These are phyloP conservation scores for Nakazawaea ambrosiae DNA, from an alignment of 805 yeast genomes.

Conservation along the genomic window DNA sequence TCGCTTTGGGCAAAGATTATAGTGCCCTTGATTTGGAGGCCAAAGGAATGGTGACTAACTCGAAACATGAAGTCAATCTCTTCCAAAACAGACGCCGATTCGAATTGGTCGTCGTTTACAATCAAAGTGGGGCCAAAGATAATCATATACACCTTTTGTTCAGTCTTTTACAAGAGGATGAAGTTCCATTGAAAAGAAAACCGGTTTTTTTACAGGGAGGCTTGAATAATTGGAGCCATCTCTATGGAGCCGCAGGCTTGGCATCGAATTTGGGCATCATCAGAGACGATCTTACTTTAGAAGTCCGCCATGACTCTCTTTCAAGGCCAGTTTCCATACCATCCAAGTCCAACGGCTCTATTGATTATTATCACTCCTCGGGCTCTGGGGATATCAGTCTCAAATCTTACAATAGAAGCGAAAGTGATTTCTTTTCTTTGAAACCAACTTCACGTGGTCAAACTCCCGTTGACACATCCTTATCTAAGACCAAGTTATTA, in stretches of 20 bases:
- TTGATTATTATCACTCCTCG: neutral
- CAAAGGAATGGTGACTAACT: conserved; percentile 47
- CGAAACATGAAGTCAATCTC: conserved; percentile 44
- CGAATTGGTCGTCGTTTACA: conserved; percentile 63
- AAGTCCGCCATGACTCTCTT: neutral
- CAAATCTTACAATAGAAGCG: conserved; percentile 9
- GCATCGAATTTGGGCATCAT: conserved; percentile 11
- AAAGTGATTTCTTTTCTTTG: conserved; percentile 4
- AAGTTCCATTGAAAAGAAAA: conserved; percentile 17
- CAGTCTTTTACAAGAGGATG: neutral
- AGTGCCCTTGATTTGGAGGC: conserved; percentile 64
- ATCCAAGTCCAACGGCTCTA: neutral
- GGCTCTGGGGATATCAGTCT: neutral
- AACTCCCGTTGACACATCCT: neutral
- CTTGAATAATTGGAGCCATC: conserved; percentile 61
- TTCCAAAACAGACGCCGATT: conserved; percentile 49
- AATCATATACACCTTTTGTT: neutral
- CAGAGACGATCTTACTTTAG: conserved; percentile 6
- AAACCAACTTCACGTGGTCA: neutral
- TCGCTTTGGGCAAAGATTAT: conserved; percentile 40
- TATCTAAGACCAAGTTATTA: neutral
- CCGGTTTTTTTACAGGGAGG: conserved; percentile 54
- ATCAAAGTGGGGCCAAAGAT: conserved; percentile 18
- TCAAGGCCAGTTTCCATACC: conserved; percentile 4
- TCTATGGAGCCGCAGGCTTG: conserved; percentile 29